Percentiles rank a stretch among this genome's conserved stretches.
Conservation (phyloP, 2,329 filamentous ascomycete genomes). For the Monosporascus sp. region DNA sequence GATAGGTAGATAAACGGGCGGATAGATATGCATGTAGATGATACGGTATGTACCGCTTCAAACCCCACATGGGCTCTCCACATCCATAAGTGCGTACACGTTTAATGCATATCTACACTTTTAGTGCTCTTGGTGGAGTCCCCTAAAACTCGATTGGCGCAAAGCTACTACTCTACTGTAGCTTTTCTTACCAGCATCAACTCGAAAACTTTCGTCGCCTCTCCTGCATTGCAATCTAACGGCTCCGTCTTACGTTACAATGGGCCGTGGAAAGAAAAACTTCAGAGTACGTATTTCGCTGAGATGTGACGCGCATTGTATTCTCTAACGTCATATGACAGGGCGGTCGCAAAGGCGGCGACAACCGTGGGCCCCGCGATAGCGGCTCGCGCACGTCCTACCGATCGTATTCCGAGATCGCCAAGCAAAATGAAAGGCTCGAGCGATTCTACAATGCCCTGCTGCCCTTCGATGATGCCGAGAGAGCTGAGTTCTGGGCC, state of each 20-base stretch:
- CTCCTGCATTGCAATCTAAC: not conserved
- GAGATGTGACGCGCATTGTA: no score
- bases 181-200: not conserved
- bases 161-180: no score
- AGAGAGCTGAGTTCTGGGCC: slow-evolving; percentile 78
- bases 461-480: slow-evolving; percentile 69
- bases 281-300: not conserved
- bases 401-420: slow-evolving; percentile 53
- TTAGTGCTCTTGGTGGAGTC: no score
- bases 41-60: no score
- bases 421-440: slow-evolving; percentile 77
- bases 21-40: no score
- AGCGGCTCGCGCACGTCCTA: slow-evolving; percentile 29
- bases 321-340: slow-evolving; percentile 4
- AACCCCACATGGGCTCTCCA: no score
- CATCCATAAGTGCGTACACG: no score
- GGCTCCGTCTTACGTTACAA: not conserved
- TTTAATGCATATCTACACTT: no score
- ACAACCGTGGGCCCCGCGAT: slow-evolving; percentile 18
- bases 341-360: slow-evolving; percentile 27
- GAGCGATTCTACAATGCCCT: slow-evolving; percentile 82
- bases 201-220: not conserved
- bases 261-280: not conserved
- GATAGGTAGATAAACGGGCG: no score
- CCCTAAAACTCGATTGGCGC: no score